Conservation (phyloP, 1,284 basidiomycete genomes). For the Rhodotorula sp. region DNA sequence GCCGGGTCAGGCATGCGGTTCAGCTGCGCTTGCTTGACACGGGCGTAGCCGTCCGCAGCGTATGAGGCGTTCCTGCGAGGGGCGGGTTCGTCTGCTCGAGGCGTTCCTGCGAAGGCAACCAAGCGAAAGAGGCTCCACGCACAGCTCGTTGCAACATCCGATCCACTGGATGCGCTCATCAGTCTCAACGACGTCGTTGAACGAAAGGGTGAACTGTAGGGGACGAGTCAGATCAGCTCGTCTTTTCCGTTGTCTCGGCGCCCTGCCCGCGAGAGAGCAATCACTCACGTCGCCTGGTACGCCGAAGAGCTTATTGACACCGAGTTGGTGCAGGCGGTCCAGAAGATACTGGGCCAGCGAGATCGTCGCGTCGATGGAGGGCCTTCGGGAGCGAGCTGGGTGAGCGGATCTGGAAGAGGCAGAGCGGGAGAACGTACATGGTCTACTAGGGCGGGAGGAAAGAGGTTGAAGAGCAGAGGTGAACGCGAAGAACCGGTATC, state of each 20-base stretch:
- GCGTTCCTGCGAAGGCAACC: background rate
- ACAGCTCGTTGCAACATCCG: conserved; percentile 55
- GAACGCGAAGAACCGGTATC: background rate
- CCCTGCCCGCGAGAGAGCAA: background rate
- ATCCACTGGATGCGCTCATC: conserved; percentile 79
- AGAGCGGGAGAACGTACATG: background rate
- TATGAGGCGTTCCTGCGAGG: conserved; percentile 59
- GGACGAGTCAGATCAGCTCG: background rate
- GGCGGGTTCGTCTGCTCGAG: conserved; percentile 44
- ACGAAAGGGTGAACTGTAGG: conserved; percentile 69
- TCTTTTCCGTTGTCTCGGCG: no score
- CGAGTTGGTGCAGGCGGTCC: conserved; percentile 47
- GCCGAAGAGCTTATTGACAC: conserved; percentile 54
- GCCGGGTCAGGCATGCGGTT: conserved; percentile 18
- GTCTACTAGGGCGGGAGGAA: background rate
- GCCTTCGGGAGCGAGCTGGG: background rate
- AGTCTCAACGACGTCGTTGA: conserved; percentile 70
- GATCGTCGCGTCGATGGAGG: conserved; percentile 12
- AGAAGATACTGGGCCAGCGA: conserved; percentile 47
- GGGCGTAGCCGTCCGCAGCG: conserved; percentile 88
- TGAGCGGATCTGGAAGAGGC: background rate
- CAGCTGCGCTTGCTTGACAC: conserved; percentile 63
- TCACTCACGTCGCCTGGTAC: conserved; percentile 21
- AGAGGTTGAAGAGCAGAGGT: background rate
- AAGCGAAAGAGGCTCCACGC: conserved; percentile 51